Evolutionary conservation across 2,329 filamentous ascomycete genomes (phyloP), one percentile per base, ranked within the genome.

Genomic region (Didymosphaeria variabile): DNA sequence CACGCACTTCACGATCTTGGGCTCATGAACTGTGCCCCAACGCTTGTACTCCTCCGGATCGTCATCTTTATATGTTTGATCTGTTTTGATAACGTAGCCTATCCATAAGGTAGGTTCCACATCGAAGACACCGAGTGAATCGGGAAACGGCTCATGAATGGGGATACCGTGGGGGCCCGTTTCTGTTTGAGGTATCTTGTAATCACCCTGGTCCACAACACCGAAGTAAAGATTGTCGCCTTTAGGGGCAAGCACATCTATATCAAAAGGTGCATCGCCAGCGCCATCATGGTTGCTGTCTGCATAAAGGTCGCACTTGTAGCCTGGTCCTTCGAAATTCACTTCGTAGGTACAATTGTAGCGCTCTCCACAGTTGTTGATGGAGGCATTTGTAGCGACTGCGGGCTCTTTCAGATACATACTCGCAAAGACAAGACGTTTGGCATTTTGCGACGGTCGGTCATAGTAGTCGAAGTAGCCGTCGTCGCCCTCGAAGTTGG

Each of bases 401-500:
- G 75, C 71, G 29, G 77, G 66, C 50, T 73, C 72, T 17, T 72
- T 67, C n/a, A 74, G 56, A 56, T 78, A 79, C 5, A 70, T 71
- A 19, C 66, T 70, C n/a, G 71, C 76, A 45, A 74, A 70, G 2
- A 70, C 68, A 5, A 78, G 55, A 12, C 74, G 71, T 31, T 67
- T 72, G 17, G 71, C 69, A 45, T 72, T 73, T 60, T 77, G 78
- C 1, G 73, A 75, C 1, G 76, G 76, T 53, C 76, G 73, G 50
- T 78, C 76, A 45, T 75, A 79, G 51, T 79, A 79, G 51, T 79
- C 77, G 44, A 77, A 78, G 51, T 57, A 78, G 6, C 63, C 70
- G 7, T 64, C 60, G 0, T 59, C 61, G 1, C 64, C 72, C 8
- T 59, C 60, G 7, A 59, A 61, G 45, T 76, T 73, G 2, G 77